Evolutionary conservation across 768 basidiomycete genomes (phyloP), one percentile per base, ranked within the genome.

Genomic region (Strobilomyces confusus): DNA sequence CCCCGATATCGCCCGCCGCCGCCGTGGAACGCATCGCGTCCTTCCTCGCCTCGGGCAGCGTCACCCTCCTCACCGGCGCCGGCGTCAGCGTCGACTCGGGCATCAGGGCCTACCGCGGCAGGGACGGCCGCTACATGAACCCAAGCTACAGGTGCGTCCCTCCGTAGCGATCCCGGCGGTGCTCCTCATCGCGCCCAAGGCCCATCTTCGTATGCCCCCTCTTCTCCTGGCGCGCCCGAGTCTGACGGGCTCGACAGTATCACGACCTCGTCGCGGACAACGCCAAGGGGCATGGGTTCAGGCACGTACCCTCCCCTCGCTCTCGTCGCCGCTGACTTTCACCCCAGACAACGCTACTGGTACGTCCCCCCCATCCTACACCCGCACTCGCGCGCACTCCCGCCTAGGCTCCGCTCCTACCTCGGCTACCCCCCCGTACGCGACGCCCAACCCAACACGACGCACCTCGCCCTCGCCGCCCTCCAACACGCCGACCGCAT

Each of bases 81-180:
- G 95, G 95, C 8, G 90, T 97, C 58, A 91, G 89, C 67, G 94
- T 98, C 26, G 95, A 98, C 69, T 92, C 89, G 25, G 95, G 95
- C 42, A 95, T 98, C 55, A 77, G 92, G 59, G 93, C 94, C n/a
- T 97, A 98, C 70, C 76, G 94, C 52, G 94, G 94, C 1, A 67
- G 65, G 56, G 89, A 95, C 63, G 94, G 94, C 15, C 75, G 86
- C 58, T 92, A 92, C 69, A 82, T 89, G 82, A 90, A 92, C 63
- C 89, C 88, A n/a, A 87, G 92, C 68, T 92, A 89, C 75, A 86
- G 84, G 89, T 90, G 62, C 59, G 80, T 60, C 50, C 0, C 22
- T 20, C 30, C 2, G 17, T 23, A 7, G 42, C 20, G 8, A 22
- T 2, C 13, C 26, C 20, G 15, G 12, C 9, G 14, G 15, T 20